phyloP scores from a whole-genome alignment of 2,329 filamentous ascomycete species.

The Penicillium sp. region DNA sequence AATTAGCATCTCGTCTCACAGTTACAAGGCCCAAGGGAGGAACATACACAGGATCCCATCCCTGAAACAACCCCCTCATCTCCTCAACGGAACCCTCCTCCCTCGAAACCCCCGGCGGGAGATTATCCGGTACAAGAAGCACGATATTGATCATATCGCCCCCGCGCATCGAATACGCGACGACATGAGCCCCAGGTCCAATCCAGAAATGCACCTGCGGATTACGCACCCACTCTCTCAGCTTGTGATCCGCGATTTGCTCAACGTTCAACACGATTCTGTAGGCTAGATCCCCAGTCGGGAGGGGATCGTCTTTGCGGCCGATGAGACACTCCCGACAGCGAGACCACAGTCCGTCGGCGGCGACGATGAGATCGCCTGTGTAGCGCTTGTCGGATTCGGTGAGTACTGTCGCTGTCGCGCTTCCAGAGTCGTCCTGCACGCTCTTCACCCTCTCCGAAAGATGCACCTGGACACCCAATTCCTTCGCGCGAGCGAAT shows the following conservation, averaged over 20 bases:
- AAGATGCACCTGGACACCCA: slow-evolving; percentile 59
- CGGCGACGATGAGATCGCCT: slow-evolving; percentile 65
- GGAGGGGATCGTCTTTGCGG: slow-evolving; percentile 54
- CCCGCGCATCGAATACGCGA: slow-evolving; percentile 63
- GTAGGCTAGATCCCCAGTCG: slow-evolving; percentile 70
- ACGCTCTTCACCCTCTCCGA: slow-evolving; percentile 54
- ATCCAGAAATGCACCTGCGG: slow-evolving; percentile 66
- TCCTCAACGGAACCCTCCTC: slow-evolving; percentile 62
- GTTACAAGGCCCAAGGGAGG: neutral
- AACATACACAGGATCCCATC: slow-evolving; percentile 64
- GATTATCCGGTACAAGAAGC: slow-evolving; percentile 66
- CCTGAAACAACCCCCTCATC: slow-evolving; percentile 63
- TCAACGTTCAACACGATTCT: slow-evolving; percentile 61
- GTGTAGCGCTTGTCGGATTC: slow-evolving; percentile 49
- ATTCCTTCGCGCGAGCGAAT: slow-evolving; percentile 54
- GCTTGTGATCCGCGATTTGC: slow-evolving; percentile 56
- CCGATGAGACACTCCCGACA: slow-evolving; percentile 58
- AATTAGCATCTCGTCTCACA: neutral
- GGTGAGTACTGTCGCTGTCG: slow-evolving; percentile 36
- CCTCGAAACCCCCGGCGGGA: slow-evolving; percentile 59
- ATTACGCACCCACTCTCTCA: slow-evolving; percentile 59
- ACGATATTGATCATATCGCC: slow-evolving; percentile 70
- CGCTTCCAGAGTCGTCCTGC: slow-evolving; percentile 25
- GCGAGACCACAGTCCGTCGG: slow-evolving; percentile 68
- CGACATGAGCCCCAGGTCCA: slow-evolving; percentile 64